Base-by-base conservation (phyloP, 2,329 filamentous ascomycete species). In the Colletotrichum sp. region DNA sequence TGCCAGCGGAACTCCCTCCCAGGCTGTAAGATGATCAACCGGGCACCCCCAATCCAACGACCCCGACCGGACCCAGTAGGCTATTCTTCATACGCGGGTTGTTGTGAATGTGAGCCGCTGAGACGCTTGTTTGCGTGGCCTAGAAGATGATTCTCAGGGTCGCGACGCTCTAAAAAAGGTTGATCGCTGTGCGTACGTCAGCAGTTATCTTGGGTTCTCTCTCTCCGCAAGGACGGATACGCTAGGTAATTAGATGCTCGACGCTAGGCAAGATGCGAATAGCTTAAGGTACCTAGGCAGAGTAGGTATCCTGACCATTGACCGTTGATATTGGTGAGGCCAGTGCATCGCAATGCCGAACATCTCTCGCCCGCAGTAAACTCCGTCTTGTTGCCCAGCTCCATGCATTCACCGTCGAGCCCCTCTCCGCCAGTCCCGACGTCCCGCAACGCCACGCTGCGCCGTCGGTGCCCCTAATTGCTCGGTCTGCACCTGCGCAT, bases 401-500 rank as follows among this genome's bases (percentile, higher is more conserved):
- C 43, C 43, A 48, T 22, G 43, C 43, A 52, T 52, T 27, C 36
- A 66, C 30, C 12, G 16, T 48, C 25, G 55, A 30, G 25, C 55
- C 27, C 60, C 60, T 62, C 60, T 71, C 60, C 71, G 66, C 71
- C 62, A 61, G 68, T 67, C 61, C 68, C 61, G 61, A 18, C 32
- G 72, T 66, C 55, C 68, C 62, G 55, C 55, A 22, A 67, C 69
- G 72, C 72, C 69, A 75, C 62, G 69, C 72, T 61, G 39, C n/a
- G 30, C 43, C 62, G n/a, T 62, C 32, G 30, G 25, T 27, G 22
- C 64, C 61, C 68, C 55, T 67, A 67, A 62, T 60, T 74, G 43
- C 56, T 43, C 32, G 32, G 22, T 34, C 18, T 25, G 30, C 62
- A 34, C 66, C 66, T 65, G 66, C 66, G 36, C 39, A 15, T 43